Evolutionary conservation across 2,329 filamentous ascomycete species (phyloP).

Genomic region (Blastomyces gilchristii): DNA sequence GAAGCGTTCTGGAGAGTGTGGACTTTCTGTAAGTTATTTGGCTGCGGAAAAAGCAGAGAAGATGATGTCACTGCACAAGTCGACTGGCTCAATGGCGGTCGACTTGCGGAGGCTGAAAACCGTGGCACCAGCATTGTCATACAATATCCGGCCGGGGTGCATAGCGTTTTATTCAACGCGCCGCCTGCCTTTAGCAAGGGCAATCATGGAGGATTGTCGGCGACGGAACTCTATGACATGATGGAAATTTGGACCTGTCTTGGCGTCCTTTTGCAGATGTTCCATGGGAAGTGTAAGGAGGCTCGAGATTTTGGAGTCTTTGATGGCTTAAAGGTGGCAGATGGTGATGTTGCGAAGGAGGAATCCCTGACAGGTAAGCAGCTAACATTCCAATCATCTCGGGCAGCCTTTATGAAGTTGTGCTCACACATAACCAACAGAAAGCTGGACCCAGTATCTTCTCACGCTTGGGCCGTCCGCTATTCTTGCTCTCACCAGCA

Average conservation of each 20-base stretch:
- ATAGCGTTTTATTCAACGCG: slow-evolving; percentile 45
- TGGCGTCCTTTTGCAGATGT: slow-evolving; percentile 44
- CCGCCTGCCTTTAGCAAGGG: slow-evolving; percentile 49
- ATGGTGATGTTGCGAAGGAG: slow-evolving; percentile 33
- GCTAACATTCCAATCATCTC: not conserved
- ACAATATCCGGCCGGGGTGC: slow-evolving; percentile 42
- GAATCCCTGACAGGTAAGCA: slow-evolving; percentile 43
- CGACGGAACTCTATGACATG: slow-evolving; percentile 52
- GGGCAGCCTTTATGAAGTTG: not conserved
- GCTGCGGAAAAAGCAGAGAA: slow-evolving; percentile 47
- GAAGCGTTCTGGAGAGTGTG: slow-evolving; percentile 56
- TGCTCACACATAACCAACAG: slow-evolving; percentile 25
- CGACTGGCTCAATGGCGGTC: slow-evolving; percentile 53
- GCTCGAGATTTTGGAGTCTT: slow-evolving; percentile 49
- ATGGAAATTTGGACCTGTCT: slow-evolving; percentile 55
- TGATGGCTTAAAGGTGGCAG: slow-evolving; percentile 43
- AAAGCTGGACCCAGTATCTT: slow-evolving; percentile 53
- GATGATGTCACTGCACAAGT: slow-evolving; percentile 50
- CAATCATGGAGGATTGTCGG: slow-evolving; percentile 45
- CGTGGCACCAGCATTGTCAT: slow-evolving; percentile 39
- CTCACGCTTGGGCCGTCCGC: slow-evolving; percentile 49
- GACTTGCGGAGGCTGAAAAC: slow-evolving; percentile 39
- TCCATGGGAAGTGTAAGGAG: slow-evolving; percentile 45
- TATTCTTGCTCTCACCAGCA: slow-evolving; percentile 43
- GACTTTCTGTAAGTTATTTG: slow-evolving; percentile 56